Conservation (phyloP, 345 rosid species). For the Camelina hispida region DNA sequence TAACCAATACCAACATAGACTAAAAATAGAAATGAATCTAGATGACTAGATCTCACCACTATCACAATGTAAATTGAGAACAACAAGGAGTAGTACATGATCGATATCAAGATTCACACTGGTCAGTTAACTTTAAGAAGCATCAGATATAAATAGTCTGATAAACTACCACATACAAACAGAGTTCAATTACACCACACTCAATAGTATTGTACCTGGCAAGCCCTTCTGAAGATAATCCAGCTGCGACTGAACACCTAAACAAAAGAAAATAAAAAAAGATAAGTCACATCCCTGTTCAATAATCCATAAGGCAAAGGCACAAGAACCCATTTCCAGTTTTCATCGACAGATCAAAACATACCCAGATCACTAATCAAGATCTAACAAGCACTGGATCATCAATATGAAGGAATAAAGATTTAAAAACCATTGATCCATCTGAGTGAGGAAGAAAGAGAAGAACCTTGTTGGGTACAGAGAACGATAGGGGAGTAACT, state of each 20-base stretch:
- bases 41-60: constrained; percentile 28
- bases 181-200: neutral
- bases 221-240: constrained; percentile 89
- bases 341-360: constrained; percentile 28
- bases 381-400: constrained; percentile 44
- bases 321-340: constrained; percentile 1
- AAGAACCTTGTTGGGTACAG: constrained; percentile 89
- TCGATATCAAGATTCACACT: neutral
- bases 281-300: constrained; percentile 8
- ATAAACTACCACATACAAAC: neutral
- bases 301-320: constrained; percentile 4
- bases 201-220: constrained; percentile 57
- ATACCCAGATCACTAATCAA: constrained; percentile 40
- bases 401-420: constrained; percentile 21
- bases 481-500: constrained; percentile 84
- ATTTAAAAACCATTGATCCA: constrained; percentile 42
- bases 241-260: constrained; percentile 87
- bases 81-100: neutral
- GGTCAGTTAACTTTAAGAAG: neutral
- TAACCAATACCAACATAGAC: constrained; percentile 16
- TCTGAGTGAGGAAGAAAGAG: neutral
- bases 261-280: constrained; percentile 22
- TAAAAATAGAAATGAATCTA: constrained; percentile 33
- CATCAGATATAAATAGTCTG: neutral
- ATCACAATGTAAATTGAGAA: neutral